Base-by-base conservation (phyloP, 768 basidiomycete species). In the Suillus bovinus region DNA sequence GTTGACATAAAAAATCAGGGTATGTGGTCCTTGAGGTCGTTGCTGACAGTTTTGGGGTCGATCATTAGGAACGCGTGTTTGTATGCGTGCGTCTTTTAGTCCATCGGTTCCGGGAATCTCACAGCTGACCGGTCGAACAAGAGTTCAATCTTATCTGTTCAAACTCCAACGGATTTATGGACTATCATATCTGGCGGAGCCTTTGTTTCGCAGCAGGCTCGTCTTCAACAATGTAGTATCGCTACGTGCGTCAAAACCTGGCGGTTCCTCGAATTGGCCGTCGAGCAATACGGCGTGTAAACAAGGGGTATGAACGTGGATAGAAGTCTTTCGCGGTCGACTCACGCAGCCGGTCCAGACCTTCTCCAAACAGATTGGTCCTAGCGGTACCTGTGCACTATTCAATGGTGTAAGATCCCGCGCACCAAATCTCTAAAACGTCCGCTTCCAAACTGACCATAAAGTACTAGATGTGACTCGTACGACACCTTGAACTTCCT, bases 11-110 rank as follows among this genome's bases (percentile, higher is more conserved):
- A 73, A 69, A 39, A 55, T 20, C 39, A 46, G 50, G 41, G 61
- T 62, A 44, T 46, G 41, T 59, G 7, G 14, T 46, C 61, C 61
- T 70, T 63, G 38, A 65, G 60, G 67, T 66, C 50, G 66, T 67
- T 47, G 14, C 14, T 74, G 72, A 74, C 72, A 74, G 74, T 68
- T 73, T 76, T 76, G 65, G 72, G 72, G 72, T 69, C 63, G 55
- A 55, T 63, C 59, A 33, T 52, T 50, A 58, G n/a, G 27, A 31
- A 60, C n/a, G 24, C 62, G 54, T 63, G 67, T 62, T 63, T 41
- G 9, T 39, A 24, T 39, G 55, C 55, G 50, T 56, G 38, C 55
- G 38, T 24, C 29, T 24, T 38, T 38, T 56, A 38, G 16, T 27
- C 24, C 22, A 8, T 36, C 13, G n/a, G 55, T 4, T 41, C 55